Conservation (phyloP, 1,139 yeast genomes). For the Nadsonia commutata region DNA sequence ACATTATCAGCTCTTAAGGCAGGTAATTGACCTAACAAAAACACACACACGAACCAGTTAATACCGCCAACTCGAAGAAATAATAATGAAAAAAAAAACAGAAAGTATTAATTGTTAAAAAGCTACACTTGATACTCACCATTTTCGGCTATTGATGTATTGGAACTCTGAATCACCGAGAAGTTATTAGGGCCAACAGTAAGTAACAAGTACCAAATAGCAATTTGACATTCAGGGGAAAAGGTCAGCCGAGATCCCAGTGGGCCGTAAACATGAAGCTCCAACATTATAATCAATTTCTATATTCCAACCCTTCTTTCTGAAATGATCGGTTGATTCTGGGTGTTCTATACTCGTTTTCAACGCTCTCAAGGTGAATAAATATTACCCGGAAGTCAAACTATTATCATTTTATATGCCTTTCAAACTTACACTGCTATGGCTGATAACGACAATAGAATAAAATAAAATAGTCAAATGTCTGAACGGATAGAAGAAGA, state of each 20-base stretch:
- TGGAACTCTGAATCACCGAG: conserved; percentile 38
- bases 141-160: conserved; percentile 39
- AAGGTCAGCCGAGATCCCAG: conserved; percentile 20
- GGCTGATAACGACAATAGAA: not conserved
- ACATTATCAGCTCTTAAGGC: conserved; percentile 26
- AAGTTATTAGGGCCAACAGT: conserved; percentile 17
- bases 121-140: conserved; percentile 3
- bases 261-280: conserved; percentile 48
- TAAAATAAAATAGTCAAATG: not conserved
- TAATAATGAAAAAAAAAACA: no score
- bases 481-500: not conserved
- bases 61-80: no score
- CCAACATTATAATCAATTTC: conserved; percentile 18
- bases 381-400: no score
- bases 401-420: no score
- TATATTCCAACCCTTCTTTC: no score
- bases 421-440: no score
- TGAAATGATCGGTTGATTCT: no score
- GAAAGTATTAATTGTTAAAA: no score
- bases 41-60: no score
- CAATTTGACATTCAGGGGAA: conserved; percentile 33
- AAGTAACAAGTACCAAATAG: conserved; percentile 23
- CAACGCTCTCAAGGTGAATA: not conserved
- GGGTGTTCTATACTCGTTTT: not conserved
- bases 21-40: conserved; percentile 37